Evolutionary conservation across 1,284 basidiomycete genomes (phyloP), one percentile per base, ranked within the genome.

Genomic region (Austroboletus niveus): DNA sequence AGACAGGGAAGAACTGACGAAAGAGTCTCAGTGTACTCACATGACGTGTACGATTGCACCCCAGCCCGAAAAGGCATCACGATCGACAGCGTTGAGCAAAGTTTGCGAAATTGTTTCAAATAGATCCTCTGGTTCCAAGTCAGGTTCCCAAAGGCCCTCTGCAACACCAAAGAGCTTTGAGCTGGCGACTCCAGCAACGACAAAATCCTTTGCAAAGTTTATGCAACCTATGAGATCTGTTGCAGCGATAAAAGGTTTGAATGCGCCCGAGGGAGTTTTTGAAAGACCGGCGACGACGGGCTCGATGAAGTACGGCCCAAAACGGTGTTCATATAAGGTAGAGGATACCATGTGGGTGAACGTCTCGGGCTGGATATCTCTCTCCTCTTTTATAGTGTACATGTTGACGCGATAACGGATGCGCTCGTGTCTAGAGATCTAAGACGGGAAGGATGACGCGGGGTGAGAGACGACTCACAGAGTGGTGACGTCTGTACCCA

Each of bases 331-430:
- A 72, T 99, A 99, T 29, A 99, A 80, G n/a, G 96, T 97, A 51
- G 92, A 95, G 49, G 92, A 95, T 57, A 98, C 89, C 58, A 99
- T 85, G 66, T 96, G 92, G 24, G 94, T 91, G 73, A 99, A 98
- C 8, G 94, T 94, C 75, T 95, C 87, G 44, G 97, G 97, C 62
- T 94, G 88, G 65, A 99, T 98, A 64, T 95, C 89, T 55, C 97
- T 84, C 69, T 98, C 96, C 71, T 99, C 97, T 76, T 99, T 99
- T 83, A 99, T 98, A 45, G 92, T 92, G 76, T 98, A 99, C 92
- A 99, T 97, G 78, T 99, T 99, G 53, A 97, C 88, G 55, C 95
- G 82, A 75, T 92, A 97, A 51, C 97, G 85, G 65, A 98, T 87
- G 49, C 85, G 83, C 71, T 98, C 93, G 59, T 85, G 87, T 59